phyloP scores from a whole-genome alignment of 1,284 basidiomycete genomes.

The Pseudozyma hubeiensis region DNA sequence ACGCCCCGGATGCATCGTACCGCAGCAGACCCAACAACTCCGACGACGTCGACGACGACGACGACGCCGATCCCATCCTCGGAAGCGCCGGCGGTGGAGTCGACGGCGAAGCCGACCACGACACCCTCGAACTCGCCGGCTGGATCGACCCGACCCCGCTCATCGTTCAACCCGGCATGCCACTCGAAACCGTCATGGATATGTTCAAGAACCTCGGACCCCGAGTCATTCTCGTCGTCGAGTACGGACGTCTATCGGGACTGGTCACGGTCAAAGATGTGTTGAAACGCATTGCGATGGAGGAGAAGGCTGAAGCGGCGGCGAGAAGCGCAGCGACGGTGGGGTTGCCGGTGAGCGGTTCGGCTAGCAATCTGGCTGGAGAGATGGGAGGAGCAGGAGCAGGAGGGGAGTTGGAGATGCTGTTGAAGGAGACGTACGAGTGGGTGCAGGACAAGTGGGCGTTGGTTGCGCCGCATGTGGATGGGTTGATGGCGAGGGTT shows the following conservation, averaged over 20 bases:
- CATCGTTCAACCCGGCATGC: conserved; percentile 90
- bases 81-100: conserved; percentile 49
- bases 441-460: conserved; percentile 29
- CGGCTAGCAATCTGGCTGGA: neutral
- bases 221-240: conserved; percentile 90
- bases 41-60: conserved; percentile 2
- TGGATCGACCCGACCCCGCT: conserved; percentile 80
- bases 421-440: conserved; percentile 52
- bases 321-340: conserved; percentile 9
- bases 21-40: neutral
- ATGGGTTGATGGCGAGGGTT: neutral
- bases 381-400: conserved; percentile 19
- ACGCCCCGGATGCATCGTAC: neutral
- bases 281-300: conserved; percentile 70
- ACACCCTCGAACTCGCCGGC: conserved; percentile 53
- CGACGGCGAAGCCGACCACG: conserved; percentile 50
- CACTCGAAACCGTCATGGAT: conserved; percentile 93
- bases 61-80: conserved; percentile 30
- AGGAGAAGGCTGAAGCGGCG: conserved; percentile 54
- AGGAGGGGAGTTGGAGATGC: conserved; percentile 51
- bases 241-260: conserved; percentile 80
- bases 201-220: conserved; percentile 75
- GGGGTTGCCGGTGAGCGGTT: conserved; percentile 7
- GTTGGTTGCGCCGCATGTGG: conserved; percentile 13
- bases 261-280: conserved; percentile 97